Conservation (phyloP, 805 yeast genomes). For the Myxozyma udenii region DNA sequence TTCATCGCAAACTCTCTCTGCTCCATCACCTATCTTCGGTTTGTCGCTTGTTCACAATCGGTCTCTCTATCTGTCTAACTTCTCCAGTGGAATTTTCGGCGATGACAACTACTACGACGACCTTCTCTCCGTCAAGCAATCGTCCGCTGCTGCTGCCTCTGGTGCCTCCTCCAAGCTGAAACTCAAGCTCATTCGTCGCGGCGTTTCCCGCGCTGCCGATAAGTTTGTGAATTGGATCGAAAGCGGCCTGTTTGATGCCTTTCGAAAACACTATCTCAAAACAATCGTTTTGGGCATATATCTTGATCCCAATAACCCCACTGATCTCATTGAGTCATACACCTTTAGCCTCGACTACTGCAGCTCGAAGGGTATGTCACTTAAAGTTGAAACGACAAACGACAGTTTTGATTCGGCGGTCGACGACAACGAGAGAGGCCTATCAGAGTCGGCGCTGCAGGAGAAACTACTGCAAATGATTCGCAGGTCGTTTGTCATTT, state of each 20-base stretch:
- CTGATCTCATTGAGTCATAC: conserved; percentile 50
- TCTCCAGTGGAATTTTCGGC: conserved; percentile 51
- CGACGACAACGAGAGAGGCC: conserved; percentile 29
- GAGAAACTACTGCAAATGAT: conserved; percentile 49
- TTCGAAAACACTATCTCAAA: conserved; percentile 44
- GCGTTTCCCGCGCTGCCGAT: conserved; percentile 50
- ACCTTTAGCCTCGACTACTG: conserved; percentile 48
- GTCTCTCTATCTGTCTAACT: neutral
- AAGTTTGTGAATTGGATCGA: conserved; percentile 54
- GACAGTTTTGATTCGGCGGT: conserved; percentile 3
- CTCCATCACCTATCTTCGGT: conserved; percentile 50
- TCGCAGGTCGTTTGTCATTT: conserved; percentile 50
- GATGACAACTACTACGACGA: conserved; percentile 54
- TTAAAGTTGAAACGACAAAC: conserved; percentile 31
- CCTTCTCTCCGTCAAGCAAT: conserved; percentile 36
- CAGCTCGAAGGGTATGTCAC: conserved; percentile 17
- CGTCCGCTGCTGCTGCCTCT: conserved; percentile 24
- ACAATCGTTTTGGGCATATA: conserved; percentile 49
- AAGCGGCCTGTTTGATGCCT: conserved; percentile 47
- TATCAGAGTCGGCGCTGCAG: conserved; percentile 40
- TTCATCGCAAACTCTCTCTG: conserved; percentile 54
- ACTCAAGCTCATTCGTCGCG: conserved; percentile 50
- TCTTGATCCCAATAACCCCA: conserved; percentile 45
- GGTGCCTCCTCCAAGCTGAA: conserved; percentile 14
- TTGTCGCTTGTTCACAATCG: neutral